Evolutionary conservation across 257 asterid species (phyloP).

Genomic region (Solanum sitiens): DNA sequence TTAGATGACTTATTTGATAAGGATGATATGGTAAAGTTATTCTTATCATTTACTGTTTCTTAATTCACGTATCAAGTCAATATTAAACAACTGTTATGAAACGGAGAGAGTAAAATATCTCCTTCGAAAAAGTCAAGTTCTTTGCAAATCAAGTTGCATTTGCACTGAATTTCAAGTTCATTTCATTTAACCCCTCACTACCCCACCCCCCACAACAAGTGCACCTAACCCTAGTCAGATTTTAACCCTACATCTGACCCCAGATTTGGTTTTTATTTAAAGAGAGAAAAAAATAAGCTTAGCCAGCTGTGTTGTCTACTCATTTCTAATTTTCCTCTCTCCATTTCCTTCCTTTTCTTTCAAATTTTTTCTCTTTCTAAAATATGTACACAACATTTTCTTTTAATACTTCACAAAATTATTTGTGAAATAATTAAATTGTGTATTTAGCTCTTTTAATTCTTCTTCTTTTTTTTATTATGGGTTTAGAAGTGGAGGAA

Average conservation of each 20-base stretch:
- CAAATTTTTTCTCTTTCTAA: not conserved
- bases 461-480: not conserved
- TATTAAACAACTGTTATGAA: too few species aligned
- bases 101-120: not conserved
- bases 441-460: not conserved
- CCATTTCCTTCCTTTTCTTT: not conserved
- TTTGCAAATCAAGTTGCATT: constrained; percentile 10
- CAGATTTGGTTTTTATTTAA: constrained; percentile 48
- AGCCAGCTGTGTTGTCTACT: constrained; percentile 34
- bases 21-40: too few species aligned
- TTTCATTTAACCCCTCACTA: constrained; percentile 5
- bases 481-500: constrained; percentile 43
- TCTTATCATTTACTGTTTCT: too few species aligned
- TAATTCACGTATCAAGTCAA: too few species aligned
- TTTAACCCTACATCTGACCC: constrained; percentile 45
- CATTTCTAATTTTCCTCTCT: constrained; percentile 1
- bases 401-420: not conserved
- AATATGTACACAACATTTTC: constrained; percentile 2
- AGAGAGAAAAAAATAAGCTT: constrained; percentile 21
- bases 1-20: not conserved
- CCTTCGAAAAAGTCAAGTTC: not conserved
- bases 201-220: not conserved
- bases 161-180: constrained; percentile 24
- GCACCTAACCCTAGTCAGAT: constrained; percentile 31
- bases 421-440: not conserved